phyloP scores from a whole-genome alignment of 192 early-diverging fungal genomes.

The Umbelopsis sp. region DNA sequence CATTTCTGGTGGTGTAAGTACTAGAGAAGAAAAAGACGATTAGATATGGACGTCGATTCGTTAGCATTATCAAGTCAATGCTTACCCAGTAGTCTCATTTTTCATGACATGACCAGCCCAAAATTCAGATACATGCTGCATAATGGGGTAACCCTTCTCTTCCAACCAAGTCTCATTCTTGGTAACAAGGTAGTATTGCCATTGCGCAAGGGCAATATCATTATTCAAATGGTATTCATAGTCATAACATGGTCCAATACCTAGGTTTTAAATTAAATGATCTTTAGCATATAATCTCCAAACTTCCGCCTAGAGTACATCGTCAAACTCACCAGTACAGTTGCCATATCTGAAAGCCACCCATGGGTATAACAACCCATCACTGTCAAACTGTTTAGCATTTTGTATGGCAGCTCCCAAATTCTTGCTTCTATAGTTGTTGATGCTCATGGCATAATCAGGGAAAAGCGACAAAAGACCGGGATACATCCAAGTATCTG shows the following conservation, averaged over 20 bases:
- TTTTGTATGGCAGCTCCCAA: constrained; percentile 36
- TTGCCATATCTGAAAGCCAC: constrained; percentile 36
- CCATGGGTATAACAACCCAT: constrained; percentile 39
- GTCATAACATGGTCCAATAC: constrained; percentile 43
- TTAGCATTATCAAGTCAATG: background rate
- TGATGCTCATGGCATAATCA: constrained; percentile 42
- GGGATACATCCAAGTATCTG: constrained; percentile 44
- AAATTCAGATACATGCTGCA: constrained; percentile 40
- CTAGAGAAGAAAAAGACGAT: background rate
- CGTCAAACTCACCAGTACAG: constrained; percentile 32
- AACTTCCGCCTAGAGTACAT: background rate
- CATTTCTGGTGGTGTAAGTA: constrained; percentile 8
- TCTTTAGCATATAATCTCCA: background rate
- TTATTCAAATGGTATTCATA: constrained; percentile 46
- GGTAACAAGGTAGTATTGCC: constrained; percentile 39
- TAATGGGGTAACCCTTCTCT: constrained; percentile 41
- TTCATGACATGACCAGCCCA: constrained; percentile 41
- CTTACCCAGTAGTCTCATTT: constrained; percentile 35
- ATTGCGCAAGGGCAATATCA: constrained; percentile 41
- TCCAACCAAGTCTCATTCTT: constrained; percentile 37
- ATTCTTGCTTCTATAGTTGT: constrained; percentile 43
- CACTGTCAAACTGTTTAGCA: constrained; percentile 32
- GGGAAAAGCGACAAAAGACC: constrained; percentile 39
- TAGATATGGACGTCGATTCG: background rate
- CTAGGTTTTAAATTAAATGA: background rate